These are phyloP conservation scores for Xerocomellus chrysenteron DNA, from an alignment of 768 basidiomycete genomes.

Conservation along the genomic window DNA sequence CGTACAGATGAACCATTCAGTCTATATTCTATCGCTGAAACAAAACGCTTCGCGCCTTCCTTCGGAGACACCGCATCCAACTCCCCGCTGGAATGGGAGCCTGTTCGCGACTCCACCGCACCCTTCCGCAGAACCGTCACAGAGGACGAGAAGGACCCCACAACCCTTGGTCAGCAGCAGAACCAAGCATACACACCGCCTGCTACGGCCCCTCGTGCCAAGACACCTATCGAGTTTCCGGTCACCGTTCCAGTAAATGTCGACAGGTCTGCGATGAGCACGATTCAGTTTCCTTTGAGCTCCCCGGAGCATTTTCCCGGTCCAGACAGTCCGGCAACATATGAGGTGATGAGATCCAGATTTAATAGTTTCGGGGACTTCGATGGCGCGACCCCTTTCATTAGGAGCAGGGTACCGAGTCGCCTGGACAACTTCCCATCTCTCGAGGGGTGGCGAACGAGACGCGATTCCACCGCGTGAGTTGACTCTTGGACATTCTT, in stretches of 20 bases:
- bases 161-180: slow-evolving; percentile 42
- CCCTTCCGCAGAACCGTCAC: slow-evolving; percentile 74
- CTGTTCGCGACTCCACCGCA: slow-evolving; percentile 54
- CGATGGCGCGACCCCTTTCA: slow-evolving; percentile 73
- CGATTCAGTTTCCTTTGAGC: slow-evolving; percentile 77
- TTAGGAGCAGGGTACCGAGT: slow-evolving; percentile 82
- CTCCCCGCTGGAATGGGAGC: slow-evolving; percentile 52
- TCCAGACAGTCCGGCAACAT: slow-evolving; percentile 54
- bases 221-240: slow-evolving; percentile 60
- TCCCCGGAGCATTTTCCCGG: slow-evolving; percentile 64
- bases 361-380: slow-evolving; percentile 73
- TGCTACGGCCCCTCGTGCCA: slow-evolving; percentile 42
- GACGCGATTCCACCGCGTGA: slow-evolving; percentile 88
- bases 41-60: slow-evolving; percentile 52
- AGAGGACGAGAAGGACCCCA: slow-evolving; percentile 72
- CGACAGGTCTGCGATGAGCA: slow-evolving; percentile 54
- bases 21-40: slow-evolving; percentile 81
- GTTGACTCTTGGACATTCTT: slow-evolving; percentile 30
- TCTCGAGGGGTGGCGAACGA: slow-evolving; percentile 79
- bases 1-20: slow-evolving; percentile 76
- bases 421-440: slow-evolving; percentile 56
- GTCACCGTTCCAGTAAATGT: slow-evolving; percentile 48
- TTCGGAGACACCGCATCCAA: slow-evolving; percentile 54
- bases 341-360: slow-evolving; percentile 53
- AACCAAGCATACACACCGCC: slow-evolving; percentile 14